These are phyloP conservation scores for Xylaria polymorpha DNA, from an alignment of 2,329 filamentous ascomycete genomes.

Conservation along the genomic window DNA sequence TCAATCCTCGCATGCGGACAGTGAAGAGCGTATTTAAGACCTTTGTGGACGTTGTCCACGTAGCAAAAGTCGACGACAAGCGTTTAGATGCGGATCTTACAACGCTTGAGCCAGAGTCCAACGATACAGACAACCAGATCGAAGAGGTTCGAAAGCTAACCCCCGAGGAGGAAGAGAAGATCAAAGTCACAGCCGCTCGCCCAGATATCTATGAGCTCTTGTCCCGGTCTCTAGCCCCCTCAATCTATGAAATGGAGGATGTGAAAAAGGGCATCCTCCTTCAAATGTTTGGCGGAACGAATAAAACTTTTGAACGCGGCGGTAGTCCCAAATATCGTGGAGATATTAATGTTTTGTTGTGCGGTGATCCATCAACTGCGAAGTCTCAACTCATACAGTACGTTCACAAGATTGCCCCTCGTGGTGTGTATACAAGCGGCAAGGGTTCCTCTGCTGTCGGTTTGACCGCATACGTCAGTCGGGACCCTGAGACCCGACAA, in stretches of 20 bases:
- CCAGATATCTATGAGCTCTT: conserved; percentile 94
- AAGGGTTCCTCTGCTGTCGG: conserved; percentile 85
- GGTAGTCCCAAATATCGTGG: conserved; percentile 95
- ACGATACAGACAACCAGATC: conserved; percentile 77
- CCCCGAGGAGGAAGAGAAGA: conserved; percentile 89
- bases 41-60: conserved; percentile 93
- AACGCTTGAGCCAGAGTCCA: conserved; percentile 84
- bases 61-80: conserved; percentile 96
- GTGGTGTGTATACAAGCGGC: conserved; percentile 83
- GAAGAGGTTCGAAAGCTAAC: conserved; percentile 87
- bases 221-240: conserved; percentile 89
- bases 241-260: conserved; percentile 97
- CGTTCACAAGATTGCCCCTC: conserved; percentile 96
- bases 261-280: conserved; percentile 98
- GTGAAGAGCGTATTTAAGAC: conserved; percentile 98
- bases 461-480: conserved; percentile 83
- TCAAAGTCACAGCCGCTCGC: conserved; percentile 81
- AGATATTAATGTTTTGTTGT: conserved; percentile 96
- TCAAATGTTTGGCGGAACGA: conserved; percentile 96
- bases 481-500: conserved; percentile 82
- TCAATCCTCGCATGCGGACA: conserved; percentile 91
- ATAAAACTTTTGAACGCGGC: conserved; percentile 97
- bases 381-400: conserved; percentile 97
- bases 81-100: conserved; percentile 91
- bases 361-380: conserved; percentile 94